These are phyloP conservation scores for Fusarium sp. DNA, from an alignment of 2,329 filamentous ascomycete species.

Conservation along the genomic window DNA sequence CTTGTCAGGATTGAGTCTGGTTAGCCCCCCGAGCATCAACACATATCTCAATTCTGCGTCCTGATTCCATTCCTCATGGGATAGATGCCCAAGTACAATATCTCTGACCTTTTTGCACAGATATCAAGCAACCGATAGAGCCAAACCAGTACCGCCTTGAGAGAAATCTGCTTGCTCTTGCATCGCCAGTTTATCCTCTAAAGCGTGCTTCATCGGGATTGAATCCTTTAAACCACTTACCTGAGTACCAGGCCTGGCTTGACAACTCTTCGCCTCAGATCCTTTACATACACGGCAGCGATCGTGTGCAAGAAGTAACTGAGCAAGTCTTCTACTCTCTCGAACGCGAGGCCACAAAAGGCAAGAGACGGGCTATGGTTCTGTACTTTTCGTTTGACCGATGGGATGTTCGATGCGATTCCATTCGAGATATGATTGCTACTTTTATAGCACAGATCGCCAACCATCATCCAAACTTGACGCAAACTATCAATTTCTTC, in stretches of 20 bases:
- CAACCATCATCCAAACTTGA: neutral
- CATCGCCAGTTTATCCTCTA: neutral
- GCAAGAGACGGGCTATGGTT: neutral
- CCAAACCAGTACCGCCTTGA: neutral
- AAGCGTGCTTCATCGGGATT: neutral
- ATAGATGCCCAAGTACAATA: accelerated
- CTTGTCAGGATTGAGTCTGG: neutral
- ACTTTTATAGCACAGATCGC: slow-evolving; percentile 7
- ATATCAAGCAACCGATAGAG: neutral
- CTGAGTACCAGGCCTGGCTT: neutral
- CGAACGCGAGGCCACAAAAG: accelerated
- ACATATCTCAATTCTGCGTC: too few relatives aligned
- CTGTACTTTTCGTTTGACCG: slow-evolving; percentile 14
- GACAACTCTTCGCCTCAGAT: neutral
- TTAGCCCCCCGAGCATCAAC: neutral
- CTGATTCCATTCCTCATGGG: too few relatives aligned
- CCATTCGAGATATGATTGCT: slow-evolving; percentile 15
- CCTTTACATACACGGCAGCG: slow-evolving; percentile 1
- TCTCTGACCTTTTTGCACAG: neutral
- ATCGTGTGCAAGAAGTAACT: neutral
- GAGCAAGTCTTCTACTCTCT: slow-evolving; percentile 1
- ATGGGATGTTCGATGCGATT: slow-evolving; percentile 13
- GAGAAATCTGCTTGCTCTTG: neutral
- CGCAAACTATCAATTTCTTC: neutral
- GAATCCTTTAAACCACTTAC: neutral